Evolutionary conservation across 805 yeast genomes (phyloP).

Genomic region (Wickerhamomyces chambardii): DNA sequence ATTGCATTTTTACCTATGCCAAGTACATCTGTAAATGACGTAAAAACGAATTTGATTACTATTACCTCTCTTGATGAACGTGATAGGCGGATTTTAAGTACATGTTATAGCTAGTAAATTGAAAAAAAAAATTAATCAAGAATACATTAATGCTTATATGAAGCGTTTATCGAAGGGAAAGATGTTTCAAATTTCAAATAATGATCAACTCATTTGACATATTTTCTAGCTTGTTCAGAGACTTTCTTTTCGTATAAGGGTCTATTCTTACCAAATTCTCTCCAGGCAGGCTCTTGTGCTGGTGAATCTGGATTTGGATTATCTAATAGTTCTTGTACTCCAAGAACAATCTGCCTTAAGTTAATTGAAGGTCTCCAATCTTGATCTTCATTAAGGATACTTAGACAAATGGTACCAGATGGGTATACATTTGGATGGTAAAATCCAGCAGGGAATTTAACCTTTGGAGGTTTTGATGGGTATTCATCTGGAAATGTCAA

Average conservation of each 20-base stretch:
- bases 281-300: conserved; percentile 97
- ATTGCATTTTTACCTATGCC: too few species aligned
- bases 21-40: too few species aligned
- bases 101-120: too few species aligned
- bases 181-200: too few species aligned
- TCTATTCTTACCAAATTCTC: conserved; percentile 66
- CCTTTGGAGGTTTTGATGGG: conserved; percentile 96
- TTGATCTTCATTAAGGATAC: conserved; percentile 88
- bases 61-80: too few species aligned
- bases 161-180: too few species aligned
- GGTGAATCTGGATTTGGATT: conserved; percentile 94
- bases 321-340: conserved; percentile 85
- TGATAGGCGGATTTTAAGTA: too few species aligned
- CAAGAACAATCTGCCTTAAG: conserved; percentile 79
- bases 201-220: conserved; percentile 32
- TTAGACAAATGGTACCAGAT: conserved; percentile 90
- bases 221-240: conserved; percentile 69
- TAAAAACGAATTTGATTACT: too few species aligned
- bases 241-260: conserved; percentile 69
- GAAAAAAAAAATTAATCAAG: too few species aligned
- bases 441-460: conserved; percentile 80
- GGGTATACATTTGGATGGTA: conserved; percentile 98
- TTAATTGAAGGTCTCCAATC: conserved; percentile 99
- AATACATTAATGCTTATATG: too few species aligned
- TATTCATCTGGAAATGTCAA: conserved; percentile 83